Percentiles rank a stretch among this genome's conserved stretches.
Evolutionary conservation across 169 alveolate genomes (phyloP).

Genomic region (Plasmodium cynomolgi): DNA sequence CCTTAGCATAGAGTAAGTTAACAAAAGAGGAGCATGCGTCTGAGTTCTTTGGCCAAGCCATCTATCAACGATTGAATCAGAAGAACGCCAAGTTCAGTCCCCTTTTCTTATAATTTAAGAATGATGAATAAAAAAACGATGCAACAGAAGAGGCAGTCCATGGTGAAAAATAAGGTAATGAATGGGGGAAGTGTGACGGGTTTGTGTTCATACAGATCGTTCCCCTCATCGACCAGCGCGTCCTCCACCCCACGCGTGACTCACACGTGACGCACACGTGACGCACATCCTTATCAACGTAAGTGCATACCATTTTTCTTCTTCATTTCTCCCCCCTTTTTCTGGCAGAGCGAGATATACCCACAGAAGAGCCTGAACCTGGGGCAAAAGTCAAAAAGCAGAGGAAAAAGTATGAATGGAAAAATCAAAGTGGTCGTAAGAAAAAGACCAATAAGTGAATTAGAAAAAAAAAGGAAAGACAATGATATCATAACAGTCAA

Average conservation of each 20-base stretch:
- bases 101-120: neutral
- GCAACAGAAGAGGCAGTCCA: slow-evolving; percentile 74
- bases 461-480: slow-evolving; percentile 92
- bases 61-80: neutral
- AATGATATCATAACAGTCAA: slow-evolving; percentile 92
- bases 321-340: neutral
- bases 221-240: neutral
- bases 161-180: slow-evolving; percentile 38
- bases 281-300: neutral
- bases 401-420: slow-evolving; percentile 48
- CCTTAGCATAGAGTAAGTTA: neutral
- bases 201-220: neutral
- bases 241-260: neutral
- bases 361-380: slow-evolving; percentile 58
- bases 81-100: neutral
- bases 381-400: slow-evolving; percentile 38
- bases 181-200: neutral
- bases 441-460: slow-evolving; percentile 94
- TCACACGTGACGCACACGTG: neutral
- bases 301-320: neutral
- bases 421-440: slow-evolving; percentile 94
- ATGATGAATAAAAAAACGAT: slow-evolving; percentile 48
- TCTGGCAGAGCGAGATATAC: slow-evolving; percentile 28
- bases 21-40: neutral
- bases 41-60: neutral